Percentiles rank a stretch among this genome's conserved stretches.
These are phyloP conservation scores for Tinospora cordifolia DNA, from an alignment of 164 flowering plant species.

Conservation along the genomic window DNA sequence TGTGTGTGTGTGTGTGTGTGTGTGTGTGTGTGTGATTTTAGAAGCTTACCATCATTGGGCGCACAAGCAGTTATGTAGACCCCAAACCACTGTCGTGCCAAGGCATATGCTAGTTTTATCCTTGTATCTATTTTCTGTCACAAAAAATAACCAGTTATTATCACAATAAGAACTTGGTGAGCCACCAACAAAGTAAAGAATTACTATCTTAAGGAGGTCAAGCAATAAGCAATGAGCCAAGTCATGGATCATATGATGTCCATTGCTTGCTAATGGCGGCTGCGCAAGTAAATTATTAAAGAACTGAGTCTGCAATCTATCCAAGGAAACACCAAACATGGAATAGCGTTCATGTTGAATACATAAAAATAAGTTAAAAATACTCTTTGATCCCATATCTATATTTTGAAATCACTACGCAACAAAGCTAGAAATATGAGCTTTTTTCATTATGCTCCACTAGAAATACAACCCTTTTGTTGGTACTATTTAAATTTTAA, in stretches of 20 bases:
- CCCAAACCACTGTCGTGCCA: conserved; percentile 99
- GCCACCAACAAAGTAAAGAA: not conserved
- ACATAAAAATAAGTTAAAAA: no score
- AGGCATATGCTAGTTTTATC: conserved; percentile 82
- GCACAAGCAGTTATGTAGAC: conserved; percentile 73
- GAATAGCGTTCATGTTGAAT: no score
- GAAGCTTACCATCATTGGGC: conserved; percentile 72
- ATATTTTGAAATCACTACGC: not conserved
- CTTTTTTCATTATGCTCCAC: not conserved
- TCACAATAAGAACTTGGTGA: no score
- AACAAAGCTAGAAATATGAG: not conserved
- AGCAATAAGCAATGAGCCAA: not conserved
- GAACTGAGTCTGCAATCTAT: not conserved
- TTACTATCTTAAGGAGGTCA: not conserved
- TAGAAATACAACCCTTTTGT: not conserved
- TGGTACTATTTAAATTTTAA: no score
- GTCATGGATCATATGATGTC: not conserved
- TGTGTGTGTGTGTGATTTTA: not conserved
- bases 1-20: no score
- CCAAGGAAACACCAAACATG: not conserved
- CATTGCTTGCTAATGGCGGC: not conserved
- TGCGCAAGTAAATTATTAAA: not conserved
- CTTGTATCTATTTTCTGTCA: conserved; percentile 76
- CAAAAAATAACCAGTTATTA: conserved; percentile 1
- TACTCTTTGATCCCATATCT: no score